Evolutionary conservation across 768 basidiomycete genomes (phyloP), one percentile per base, ranked within the genome.

Genomic region (Wakefieldia striispora): DNA sequence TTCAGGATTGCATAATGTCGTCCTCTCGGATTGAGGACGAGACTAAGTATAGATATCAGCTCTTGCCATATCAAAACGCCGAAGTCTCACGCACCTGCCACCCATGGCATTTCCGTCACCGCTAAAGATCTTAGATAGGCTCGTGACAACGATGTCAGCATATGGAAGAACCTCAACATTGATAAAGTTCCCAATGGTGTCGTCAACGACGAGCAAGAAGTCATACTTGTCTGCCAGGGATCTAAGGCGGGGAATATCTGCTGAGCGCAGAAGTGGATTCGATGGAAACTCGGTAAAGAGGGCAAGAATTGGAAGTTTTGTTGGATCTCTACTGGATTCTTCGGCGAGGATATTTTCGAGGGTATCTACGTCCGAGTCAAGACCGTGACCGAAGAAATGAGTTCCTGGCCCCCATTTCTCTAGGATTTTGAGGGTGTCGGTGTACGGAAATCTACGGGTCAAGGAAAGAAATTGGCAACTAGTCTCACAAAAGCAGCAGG

Each of bases 51-150:
- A 39, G 34, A 37, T 21, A 19, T 47, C 24, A 50, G 42, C 37
- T 43, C n/a, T 21, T 40, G 26, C 12, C 20, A 6, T 11, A 14
- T 27, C 10, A 4, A 36, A 27, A 51, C 10, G 34, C 16, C 6
- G n/a, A 35, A 14, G 38, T 14, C 43, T 29, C 9, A 73, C 79
- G 45, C 59, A 95, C 95, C 90, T 91, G 63, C 95, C 95, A 39
- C 95, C 95, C 95, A 98, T 97, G 43, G 95, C 92, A 61, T 99
- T 97, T 34, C 85, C 81, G 46, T 89, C 86, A 1, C 95, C 95
- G 54, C 91, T 94, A 72, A 99, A 98, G 24, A 98, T 77, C 73
- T 98, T 98, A 19, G 89, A 87, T 61, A 97, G 69, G 71, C 92
- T 95, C 60, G 91, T 93, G 36, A 86, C 94, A 8, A 95, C 84